Percentiles rank a stretch among this genome's conserved stretches.
Evolutionary conservation across 2,329 filamentous ascomycete species (phyloP).

Genomic region (Aspergillus awamori): DNA sequence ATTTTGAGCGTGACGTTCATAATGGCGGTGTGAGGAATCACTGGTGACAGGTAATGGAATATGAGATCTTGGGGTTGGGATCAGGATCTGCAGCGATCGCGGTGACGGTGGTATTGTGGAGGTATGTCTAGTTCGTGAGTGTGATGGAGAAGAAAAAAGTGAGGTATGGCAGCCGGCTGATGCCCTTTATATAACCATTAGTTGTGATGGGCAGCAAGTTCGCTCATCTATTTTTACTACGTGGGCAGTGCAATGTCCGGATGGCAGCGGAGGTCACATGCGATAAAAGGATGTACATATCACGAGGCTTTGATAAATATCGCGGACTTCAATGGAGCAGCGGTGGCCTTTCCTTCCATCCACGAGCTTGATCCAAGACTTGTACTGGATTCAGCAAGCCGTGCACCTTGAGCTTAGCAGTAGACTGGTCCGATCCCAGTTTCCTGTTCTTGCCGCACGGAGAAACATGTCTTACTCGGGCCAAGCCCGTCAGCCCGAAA

Average conservation of each 20-base stretch:
- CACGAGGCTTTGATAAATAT: too few relatives aligned
- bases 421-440: too few relatives aligned
- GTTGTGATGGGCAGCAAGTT: too few relatives aligned
- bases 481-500: not conserved
- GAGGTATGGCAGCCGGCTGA: not conserved
- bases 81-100: not conserved
- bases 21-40: not conserved
- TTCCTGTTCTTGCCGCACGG: not conserved
- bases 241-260: not conserved
- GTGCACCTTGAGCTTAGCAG: too few relatives aligned
- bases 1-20: conserved; percentile 11
- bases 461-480: not conserved
- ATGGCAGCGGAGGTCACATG: not conserved
- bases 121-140: not conserved
- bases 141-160: too few relatives aligned
- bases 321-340: not conserved
- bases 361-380: not conserved
- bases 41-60: not conserved
- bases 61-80: too few relatives aligned
- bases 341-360: not conserved
- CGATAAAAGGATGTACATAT: not conserved
- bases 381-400: too few relatives aligned
- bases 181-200: not conserved
- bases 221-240: not conserved
- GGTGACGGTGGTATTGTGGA: not conserved